Conservation (phyloP, 2,329 filamentous ascomycete genomes). For the Rutstroemia sp. region DNA sequence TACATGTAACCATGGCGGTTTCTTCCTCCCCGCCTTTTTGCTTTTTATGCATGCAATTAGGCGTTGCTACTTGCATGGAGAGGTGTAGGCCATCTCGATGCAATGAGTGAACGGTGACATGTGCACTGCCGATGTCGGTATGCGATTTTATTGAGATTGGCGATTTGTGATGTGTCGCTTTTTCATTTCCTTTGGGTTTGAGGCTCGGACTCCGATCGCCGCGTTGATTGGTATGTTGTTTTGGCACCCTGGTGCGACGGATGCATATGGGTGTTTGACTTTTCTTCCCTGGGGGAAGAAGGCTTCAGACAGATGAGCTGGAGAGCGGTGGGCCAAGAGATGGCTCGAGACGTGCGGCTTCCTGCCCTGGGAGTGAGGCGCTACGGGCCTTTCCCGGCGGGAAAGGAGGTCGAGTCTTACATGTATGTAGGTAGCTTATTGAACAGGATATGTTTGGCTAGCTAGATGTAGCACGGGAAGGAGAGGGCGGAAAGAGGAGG, state of each 20-base stretch:
- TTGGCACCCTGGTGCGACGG: background rate
- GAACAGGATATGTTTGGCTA: background rate
- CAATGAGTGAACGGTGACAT: too few species aligned
- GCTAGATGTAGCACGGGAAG: background rate
- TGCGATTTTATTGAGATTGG: conserved; percentile 2
- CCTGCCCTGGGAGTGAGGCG: background rate
- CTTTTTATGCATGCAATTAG: too few species aligned
- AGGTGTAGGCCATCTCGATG: too few species aligned
- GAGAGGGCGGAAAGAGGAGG: too few species aligned
- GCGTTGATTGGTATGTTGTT: background rate
- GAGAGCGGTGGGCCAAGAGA: background rate
- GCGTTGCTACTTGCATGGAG: too few species aligned
- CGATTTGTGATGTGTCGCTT: conserved; percentile 7
- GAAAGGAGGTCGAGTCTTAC: background rate
- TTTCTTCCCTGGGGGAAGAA: background rate
- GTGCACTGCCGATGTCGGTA: background rate
- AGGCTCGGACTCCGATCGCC: background rate
- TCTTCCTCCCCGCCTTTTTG: too few species aligned
- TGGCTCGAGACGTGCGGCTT: background rate
- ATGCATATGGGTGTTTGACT: background rate
- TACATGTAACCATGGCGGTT: too few species aligned
- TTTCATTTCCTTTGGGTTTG: background rate
- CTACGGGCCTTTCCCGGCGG: background rate
- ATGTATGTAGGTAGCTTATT: background rate
- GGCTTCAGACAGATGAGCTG: background rate